Base-by-base conservation (phyloP, 805 yeast species). In the Brettanomyces naardenensis region DNA sequence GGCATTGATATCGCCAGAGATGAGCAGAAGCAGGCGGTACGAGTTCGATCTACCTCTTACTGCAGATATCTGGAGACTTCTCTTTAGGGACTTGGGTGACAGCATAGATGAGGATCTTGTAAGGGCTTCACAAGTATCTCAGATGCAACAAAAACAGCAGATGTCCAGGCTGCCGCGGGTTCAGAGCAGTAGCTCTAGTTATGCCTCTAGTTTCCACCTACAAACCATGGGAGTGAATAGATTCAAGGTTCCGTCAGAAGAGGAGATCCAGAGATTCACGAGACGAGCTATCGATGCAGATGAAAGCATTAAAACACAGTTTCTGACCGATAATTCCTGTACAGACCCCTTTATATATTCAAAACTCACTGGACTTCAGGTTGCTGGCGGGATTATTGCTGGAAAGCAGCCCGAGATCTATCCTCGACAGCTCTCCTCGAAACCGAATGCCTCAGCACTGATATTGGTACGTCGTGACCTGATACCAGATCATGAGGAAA, bases 21-120 rank as follows among this genome's bases (percentile, higher is more conserved):
- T n/a, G n/a, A n/a, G n/a, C n/a, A 17, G 3, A 13, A 2, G 22
- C 28, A 19, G 19, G 15, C 15, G 30, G 3, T 29, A 21, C 13
- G 35, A 28, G 21, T 31, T 36, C 29, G 39, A 36, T 18, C 34
- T 36, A 6, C 39, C 39, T n/a, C 17, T 30, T 5, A 31, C 39
- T 11, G 22, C 22, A n/a, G 39, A 29, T 22, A 29, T 36, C 28
- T 36, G 39, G 39, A 36, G 30, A 15, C 27, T 19, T 13, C n/a
- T 36, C 23, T 36, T 36, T 18, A 13, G 23, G 10, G 39, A 36
- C 15, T 10, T 36, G 7, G 35, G 13, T 20, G 20, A 29, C 31
- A 22, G 18, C 9, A 15, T 35, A 7, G 38, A 35, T 20, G 18
- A 33, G 11, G 38, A 35, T 15, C 23, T 35, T 9, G n/a, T 18